phyloP scores from a whole-genome alignment of 257 asterid genomes.

The Fraxinus quadrangulata region DNA sequence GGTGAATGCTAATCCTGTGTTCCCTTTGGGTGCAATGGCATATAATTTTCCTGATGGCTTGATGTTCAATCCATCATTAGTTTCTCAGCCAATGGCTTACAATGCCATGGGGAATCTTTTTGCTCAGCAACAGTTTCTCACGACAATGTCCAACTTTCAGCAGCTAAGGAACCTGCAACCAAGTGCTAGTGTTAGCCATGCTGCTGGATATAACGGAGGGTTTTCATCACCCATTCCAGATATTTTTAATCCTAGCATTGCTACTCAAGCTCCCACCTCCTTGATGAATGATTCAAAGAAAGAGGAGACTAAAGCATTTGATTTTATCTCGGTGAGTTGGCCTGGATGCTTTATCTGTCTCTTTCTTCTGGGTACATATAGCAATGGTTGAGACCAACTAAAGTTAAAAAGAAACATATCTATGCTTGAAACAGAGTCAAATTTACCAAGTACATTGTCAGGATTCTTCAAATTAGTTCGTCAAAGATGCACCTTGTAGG shows the following conservation, averaged over 20 bases:
- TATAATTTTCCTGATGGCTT: constrained; percentile 67
- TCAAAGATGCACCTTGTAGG: constrained; percentile 9
- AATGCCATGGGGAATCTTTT: constrained; percentile 60
- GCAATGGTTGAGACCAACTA: not conserved
- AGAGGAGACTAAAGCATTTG: constrained; percentile 88
- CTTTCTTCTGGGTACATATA: not conserved
- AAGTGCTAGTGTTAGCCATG: constrained; percentile 34
- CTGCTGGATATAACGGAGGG: constrained; percentile 51
- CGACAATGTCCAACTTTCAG: constrained; percentile 84
- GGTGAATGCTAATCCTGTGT: constrained; percentile 48
- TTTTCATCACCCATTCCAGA: constrained; percentile 70
- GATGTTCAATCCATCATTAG: constrained; percentile 64
- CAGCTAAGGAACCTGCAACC: constrained; percentile 66
- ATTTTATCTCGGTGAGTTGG: constrained; percentile 86
- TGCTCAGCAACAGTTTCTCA: constrained; percentile 83
- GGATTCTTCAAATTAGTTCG: constrained; percentile 15
- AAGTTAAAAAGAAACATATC: not conserved
- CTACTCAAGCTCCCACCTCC: constrained; percentile 75
- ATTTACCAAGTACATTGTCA: not conserved
- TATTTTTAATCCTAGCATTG: constrained; percentile 68
- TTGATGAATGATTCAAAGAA: constrained; percentile 69
- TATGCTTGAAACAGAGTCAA: constrained; percentile 15
- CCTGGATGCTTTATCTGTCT: constrained; percentile 17
- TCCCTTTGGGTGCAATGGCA: constrained; percentile 64
- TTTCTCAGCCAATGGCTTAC: constrained; percentile 63